A percentile compares a stretch with the other conserved stretches of the same genome.
Evolutionary conservation across 371 early-diverging fungal genomes (phyloP).

Genomic region (Apophysomyces sp.): DNA sequence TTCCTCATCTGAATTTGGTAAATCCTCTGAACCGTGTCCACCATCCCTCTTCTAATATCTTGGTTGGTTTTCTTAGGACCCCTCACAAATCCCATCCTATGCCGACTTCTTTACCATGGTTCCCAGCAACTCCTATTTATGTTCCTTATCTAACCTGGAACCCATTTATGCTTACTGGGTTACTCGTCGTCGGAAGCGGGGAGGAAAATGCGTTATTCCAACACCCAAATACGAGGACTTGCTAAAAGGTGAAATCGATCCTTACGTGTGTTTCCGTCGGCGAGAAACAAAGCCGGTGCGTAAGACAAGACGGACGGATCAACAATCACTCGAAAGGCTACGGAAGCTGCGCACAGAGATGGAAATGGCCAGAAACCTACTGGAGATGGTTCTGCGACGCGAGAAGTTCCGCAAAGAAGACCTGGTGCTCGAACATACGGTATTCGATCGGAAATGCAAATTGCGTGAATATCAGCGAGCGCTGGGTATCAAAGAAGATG

Average conservation of each 20-base stretch:
- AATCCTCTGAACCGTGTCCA: constrained; percentile 13
- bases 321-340: constrained; percentile 80
- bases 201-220: constrained; percentile 63
- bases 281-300: constrained; percentile 87
- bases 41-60: background rate
- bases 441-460: constrained; percentile 56
- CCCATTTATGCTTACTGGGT: constrained; percentile 37
- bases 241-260: constrained; percentile 78
- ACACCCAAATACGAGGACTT: constrained; percentile 64
- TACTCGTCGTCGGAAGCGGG: constrained; percentile 29
- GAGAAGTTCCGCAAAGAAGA: constrained; percentile 74
- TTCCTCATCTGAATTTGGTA: constrained; percentile 59
- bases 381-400: constrained; percentile 80
- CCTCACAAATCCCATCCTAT: constrained; percentile 43
- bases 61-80: constrained; percentile 29
- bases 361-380: constrained; percentile 67
- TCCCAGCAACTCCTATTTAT: constrained; percentile 9
- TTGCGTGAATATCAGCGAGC: constrained; percentile 57
- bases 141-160: constrained; percentile 13
- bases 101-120: constrained; percentile 34
- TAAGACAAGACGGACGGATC: constrained; percentile 87
- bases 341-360: constrained; percentile 80
- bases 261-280: constrained; percentile 95
- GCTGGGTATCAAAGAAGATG: constrained; percentile 58
- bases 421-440: constrained; percentile 64